A percentile compares a stretch with the other conserved stretches of the same genome.
These are phyloP conservation scores for Nicotiana knightiana DNA, from an alignment of 257 asterid genomes.

Conservation along the genomic window DNA sequence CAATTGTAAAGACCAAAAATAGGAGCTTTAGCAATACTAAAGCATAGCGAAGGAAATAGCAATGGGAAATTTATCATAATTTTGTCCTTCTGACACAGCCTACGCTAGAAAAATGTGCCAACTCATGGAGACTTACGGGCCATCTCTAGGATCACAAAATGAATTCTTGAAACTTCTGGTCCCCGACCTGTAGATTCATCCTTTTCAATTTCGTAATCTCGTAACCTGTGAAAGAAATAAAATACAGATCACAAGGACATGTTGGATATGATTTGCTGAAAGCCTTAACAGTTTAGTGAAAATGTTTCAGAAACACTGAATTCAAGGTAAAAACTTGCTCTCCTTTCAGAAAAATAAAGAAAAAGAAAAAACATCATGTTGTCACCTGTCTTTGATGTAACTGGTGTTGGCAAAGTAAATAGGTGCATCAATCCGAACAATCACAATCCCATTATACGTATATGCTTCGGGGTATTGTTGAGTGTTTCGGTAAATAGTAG, in stretches of 20 bases:
- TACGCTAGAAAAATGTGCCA: background rate
- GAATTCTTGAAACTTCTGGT: slow-evolving; percentile 73
- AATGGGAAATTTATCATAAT: background rate
- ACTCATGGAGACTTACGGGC: slow-evolving; percentile 68
- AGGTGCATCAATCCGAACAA: slow-evolving; percentile 95
- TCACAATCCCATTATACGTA: slow-evolving; percentile 90
- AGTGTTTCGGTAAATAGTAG: slow-evolving; percentile 81
- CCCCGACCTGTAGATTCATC: slow-evolving; percentile 66
- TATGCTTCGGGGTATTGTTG: slow-evolving; percentile 97
- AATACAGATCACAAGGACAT: background rate
- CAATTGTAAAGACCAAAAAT: background rate
- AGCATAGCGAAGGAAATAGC: background rate
- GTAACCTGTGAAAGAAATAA: slow-evolving; percentile 51
- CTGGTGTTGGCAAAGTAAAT: slow-evolving; percentile 93
- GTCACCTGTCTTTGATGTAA: slow-evolving; percentile 87
- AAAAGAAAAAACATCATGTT: background rate
- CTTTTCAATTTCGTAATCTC: slow-evolving; percentile 71
- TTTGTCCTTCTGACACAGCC: background rate
- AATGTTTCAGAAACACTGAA: slow-evolving; percentile 5
- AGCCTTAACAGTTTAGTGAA: background rate
- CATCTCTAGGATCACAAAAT: slow-evolving; percentile 87
- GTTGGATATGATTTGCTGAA: slow-evolving; percentile 2
- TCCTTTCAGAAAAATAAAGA: background rate
- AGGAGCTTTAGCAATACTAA: background rate
- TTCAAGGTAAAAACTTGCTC: background rate